Conservation (phyloP, 108 stramenopile genomes). For the Conticribra guillardii region DNA sequence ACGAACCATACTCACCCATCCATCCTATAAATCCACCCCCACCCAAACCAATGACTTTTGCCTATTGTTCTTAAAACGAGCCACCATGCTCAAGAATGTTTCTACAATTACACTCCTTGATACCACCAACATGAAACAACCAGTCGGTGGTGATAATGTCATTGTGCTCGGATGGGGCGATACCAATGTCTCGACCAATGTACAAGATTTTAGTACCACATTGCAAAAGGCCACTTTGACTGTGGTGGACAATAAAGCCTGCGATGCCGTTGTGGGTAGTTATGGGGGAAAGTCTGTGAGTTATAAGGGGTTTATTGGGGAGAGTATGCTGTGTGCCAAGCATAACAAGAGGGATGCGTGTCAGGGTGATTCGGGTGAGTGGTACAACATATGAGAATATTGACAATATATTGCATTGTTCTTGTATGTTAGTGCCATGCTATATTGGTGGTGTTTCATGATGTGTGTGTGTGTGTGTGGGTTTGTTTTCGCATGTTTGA, state of each 20-base stretch:
- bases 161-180: conserved; percentile 23
- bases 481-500: background rate
- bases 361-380: conserved; percentile 26
- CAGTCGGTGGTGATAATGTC: background rate
- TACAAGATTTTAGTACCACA: background rate
- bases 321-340: conserved; percentile 20
- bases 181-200: background rate
- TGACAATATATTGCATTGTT: no score
- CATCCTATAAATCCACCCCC: background rate
- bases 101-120: background rate
- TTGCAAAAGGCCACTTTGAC: conserved; percentile 11
- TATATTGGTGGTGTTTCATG: no score
- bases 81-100: background rate
- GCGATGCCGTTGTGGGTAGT: background rate
- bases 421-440: no score
- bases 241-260: background rate
- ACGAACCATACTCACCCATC: background rate
- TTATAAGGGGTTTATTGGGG: conserved; percentile 1
- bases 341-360: conserved; percentile 8
- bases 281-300: background rate
- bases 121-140: background rate
- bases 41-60: background rate
- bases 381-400: no score
- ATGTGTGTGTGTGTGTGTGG: background rate
- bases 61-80: background rate